Evolutionary conservation across 2,329 filamentous ascomycete genomes (phyloP).

Genomic region (Chaetomiaceae sp.): DNA sequence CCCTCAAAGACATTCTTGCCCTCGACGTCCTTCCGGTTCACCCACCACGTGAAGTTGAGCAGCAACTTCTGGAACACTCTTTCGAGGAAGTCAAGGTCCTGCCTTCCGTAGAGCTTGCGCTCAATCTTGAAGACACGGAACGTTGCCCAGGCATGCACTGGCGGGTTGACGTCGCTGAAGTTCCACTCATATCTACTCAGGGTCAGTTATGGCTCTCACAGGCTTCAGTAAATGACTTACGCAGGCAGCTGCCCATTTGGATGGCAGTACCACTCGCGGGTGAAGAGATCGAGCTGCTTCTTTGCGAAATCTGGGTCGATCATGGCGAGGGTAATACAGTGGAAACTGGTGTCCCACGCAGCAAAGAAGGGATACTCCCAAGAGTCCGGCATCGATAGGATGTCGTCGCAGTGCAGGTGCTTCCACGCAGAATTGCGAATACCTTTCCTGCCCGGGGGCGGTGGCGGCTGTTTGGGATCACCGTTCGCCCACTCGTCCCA

Average conservation of each 20-base stretch:
- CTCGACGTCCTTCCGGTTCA: slow-evolving; percentile 89
- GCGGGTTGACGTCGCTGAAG: slow-evolving; percentile 94
- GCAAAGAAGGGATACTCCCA: slow-evolving; percentile 99
- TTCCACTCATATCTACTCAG: slow-evolving; percentile 76
- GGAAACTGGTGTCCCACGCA: slow-evolving; percentile 95
- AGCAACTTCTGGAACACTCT: slow-evolving; percentile 94
- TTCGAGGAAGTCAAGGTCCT: slow-evolving; percentile 93
- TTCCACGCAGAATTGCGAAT: slow-evolving; percentile 89
- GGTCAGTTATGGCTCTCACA: slow-evolving; percentile 19
- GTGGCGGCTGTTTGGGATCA: slow-evolving; percentile 82
- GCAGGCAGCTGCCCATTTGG: slow-evolving; percentile 93
- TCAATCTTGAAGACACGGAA: slow-evolving; percentile 98
- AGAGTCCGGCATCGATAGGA: slow-evolving; percentile 95
- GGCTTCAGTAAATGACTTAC: slow-evolving; percentile 41
- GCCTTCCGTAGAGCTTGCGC: slow-evolving; percentile 90
- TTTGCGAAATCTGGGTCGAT: slow-evolving; percentile 97
- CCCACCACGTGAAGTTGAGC: slow-evolving; percentile 99
- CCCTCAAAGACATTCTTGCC: slow-evolving; percentile 98
- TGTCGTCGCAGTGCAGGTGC: slow-evolving; percentile 91
- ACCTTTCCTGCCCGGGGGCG: slow-evolving; percentile 71
- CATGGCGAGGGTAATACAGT: slow-evolving; percentile 94
- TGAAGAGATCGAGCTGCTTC: slow-evolving; percentile 95
- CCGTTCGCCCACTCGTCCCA: slow-evolving; percentile 98
- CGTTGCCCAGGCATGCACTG: slow-evolving; percentile 92
- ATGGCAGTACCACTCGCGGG: slow-evolving; percentile 97